Base-by-base conservation (phyloP, 768 basidiomycete genomes). In the Boletales sp. region DNA sequence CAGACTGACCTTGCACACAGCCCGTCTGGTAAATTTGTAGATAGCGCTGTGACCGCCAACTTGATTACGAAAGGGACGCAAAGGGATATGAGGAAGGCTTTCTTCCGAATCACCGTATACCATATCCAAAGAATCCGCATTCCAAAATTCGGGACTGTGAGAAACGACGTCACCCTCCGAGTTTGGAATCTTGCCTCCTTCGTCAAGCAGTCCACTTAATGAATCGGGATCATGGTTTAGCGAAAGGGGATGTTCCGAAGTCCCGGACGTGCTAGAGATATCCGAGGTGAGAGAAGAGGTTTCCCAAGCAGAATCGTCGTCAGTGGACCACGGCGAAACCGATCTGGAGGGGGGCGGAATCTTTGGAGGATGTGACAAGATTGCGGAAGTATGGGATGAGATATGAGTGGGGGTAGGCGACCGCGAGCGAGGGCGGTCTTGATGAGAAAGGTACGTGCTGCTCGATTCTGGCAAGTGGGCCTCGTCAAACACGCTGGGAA, bases 11-110 rank as follows among this genome's bases (percentile, higher is more conserved):
- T 99, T 99, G 77, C 97, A 99, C 14, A 99, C 94, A 8, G 97
- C 95, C 56, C 94, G 81, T 62, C 92, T 92, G 4, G 94, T 97
- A 58, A 99, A 98, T 64, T 94, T 94, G 72, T 98, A 98, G 60
- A 99, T 97, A 49, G 92, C 88, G 56, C 83, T 91, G 66, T 99
- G 97, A 4, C 97, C 97, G 37, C 97, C 97, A 29, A 99, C 97
- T 71, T 98, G 94, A 60, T 99, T 97, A 43, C 90, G 84, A 71
- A 97, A 99, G 6, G 97, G 97, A 42, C 88, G 84, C 8, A 99
- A 74, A 31, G 94, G 95, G 42, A 99, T 93, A 51, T 94, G 90
- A 2, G 89, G 90, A 39, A 91, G 71, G 52, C 77, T 77, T 47
- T 82, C 83, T 51, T 84, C 74, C 12, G 80, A 72, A 37, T 76